These are phyloP conservation scores for Echium plantagineum DNA, from an alignment of 257 asterid genomes.

Conservation along the genomic window DNA sequence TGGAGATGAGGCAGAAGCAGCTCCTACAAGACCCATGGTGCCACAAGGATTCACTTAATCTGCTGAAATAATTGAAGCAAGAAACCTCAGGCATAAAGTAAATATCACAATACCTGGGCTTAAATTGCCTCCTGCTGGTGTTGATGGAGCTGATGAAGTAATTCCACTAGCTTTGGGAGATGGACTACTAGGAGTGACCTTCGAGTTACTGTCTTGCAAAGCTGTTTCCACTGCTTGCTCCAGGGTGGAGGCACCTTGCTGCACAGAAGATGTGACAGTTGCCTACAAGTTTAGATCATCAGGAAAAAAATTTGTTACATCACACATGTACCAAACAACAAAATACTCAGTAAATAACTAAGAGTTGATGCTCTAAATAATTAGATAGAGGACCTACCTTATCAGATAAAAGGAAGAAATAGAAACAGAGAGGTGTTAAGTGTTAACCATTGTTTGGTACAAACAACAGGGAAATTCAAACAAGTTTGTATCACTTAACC, in stretches of 20 bases:
- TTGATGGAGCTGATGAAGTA: slow-evolving; percentile 56
- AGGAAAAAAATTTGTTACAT: too few relatives aligned
- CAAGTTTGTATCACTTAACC: too few relatives aligned
- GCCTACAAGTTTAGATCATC: slow-evolving; percentile 20
- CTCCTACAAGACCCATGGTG: slow-evolving; percentile 34
- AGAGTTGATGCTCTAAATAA: too few relatives aligned
- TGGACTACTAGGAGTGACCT: slow-evolving; percentile 58
- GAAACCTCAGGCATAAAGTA: slow-evolving; percentile 16
- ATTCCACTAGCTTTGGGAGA: slow-evolving; percentile 50
- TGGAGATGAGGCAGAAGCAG: slow-evolving; percentile 42
- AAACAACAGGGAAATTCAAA: too few relatives aligned
- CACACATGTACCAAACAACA: too few relatives aligned
- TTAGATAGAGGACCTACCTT: too few relatives aligned
- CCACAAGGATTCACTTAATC: slow-evolving; percentile 19
- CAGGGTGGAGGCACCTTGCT: slow-evolving; percentile 34
- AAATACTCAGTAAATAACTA: too few relatives aligned
- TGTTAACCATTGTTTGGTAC: too few relatives aligned
- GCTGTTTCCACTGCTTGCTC: slow-evolving; percentile 57
- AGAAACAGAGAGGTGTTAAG: too few relatives aligned
- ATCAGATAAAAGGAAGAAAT: too few relatives aligned
- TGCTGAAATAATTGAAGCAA: slow-evolving; percentile 11
- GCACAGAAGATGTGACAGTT: slow-evolving; percentile 36
- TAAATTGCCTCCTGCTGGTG: slow-evolving; percentile 53
- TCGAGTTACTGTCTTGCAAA: slow-evolving; percentile 50
- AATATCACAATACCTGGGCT: slow-evolving; percentile 38